Evolutionary conservation across 2,329 filamentous ascomycete genomes (phyloP), one percentile per base, ranked within the genome.

Genomic region (Nothophoma quercina): DNA sequence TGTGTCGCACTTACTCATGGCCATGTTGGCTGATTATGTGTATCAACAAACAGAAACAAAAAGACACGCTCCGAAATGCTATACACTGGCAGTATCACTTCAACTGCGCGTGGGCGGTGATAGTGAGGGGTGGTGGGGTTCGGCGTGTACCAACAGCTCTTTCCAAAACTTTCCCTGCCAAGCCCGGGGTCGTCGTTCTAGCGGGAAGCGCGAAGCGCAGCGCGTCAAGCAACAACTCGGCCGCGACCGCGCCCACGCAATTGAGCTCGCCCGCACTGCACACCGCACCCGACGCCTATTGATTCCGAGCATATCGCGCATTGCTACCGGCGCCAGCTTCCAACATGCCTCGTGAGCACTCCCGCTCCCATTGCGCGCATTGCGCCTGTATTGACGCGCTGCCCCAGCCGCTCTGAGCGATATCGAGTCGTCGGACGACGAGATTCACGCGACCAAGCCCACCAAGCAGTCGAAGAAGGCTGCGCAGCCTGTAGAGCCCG

Each of bases 1-100:
- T n/a, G n/a, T n/a, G n/a, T n/a, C n/a, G 16, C 22, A 76, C 73
- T 65, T 71, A 76, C 74, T 68, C 74, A 76, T 76, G 58, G 70
- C 71, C 67, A 72, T 73, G 32, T 50, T 71, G 68, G 44, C 55
- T 34, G 56, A 18, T 30, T 29, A 21, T 53, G 43, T 38, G 38
- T 23, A 5, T 22, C 15, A 30, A 9, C 4, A 41, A 36, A 39
- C 38, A 43, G 46, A 47, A 32, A 41, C 51, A 16, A 19, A 44
- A 51, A 41, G 39, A 36, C 43, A 25, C 41, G 48, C 10, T 35
- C 26, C 19, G 22, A 40, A 25, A 49, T 44, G 23, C 19, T 29
- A 42, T 33, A 50, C 35, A 35, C 51, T 49, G 38, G 50, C 39
- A 46, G 34, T 23, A 50, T 34, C 38, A 50, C 19, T 19, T 9